phyloP scores from a whole-genome alignment of 139 green algal species.

The Chlamydomonas sphaeroides region DNA sequence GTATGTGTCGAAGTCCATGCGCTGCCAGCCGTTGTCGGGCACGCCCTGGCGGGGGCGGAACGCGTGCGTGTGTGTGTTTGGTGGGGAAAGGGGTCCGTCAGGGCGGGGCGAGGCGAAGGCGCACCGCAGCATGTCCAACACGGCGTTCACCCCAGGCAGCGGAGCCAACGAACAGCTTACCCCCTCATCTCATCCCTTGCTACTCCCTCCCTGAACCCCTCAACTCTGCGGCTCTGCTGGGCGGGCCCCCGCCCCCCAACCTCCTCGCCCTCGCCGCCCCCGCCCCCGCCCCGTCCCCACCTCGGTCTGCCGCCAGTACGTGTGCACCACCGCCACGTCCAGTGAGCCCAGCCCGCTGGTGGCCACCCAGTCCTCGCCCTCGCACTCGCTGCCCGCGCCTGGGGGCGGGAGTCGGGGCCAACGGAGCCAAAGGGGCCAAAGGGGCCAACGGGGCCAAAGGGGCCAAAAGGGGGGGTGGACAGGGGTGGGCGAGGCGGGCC shows the following conservation, averaged over 20 bases:
- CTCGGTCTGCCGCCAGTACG: slow-evolving; percentile 38
- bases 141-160: too few relatives aligned
- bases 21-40: background rate
- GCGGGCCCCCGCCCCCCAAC: background rate
- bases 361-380: slow-evolving; percentile 40
- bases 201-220: too few relatives aligned
- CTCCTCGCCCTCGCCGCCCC: background rate
- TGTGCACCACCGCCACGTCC: slow-evolving; percentile 20
- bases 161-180: too few relatives aligned
- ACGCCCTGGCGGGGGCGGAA: background rate
- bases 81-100: background rate
- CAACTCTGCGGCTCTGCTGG: too few relatives aligned
- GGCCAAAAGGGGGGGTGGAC: too few relatives aligned
- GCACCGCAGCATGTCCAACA: too few relatives aligned
- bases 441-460: too few relatives aligned
- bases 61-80: background rate
- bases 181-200: too few relatives aligned
- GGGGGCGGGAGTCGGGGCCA: background rate
- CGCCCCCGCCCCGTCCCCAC: too few relatives aligned
- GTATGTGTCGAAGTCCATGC: slow-evolving; percentile 33
- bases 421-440: too few relatives aligned
- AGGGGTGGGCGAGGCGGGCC: too few relatives aligned
- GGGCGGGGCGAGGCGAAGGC: background rate
- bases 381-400: slow-evolving; percentile 21
- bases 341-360: background rate